These are phyloP conservation scores for Botrytis elliptica DNA, from an alignment of 2,329 filamentous ascomycete genomes.

Conservation along the genomic window DNA sequence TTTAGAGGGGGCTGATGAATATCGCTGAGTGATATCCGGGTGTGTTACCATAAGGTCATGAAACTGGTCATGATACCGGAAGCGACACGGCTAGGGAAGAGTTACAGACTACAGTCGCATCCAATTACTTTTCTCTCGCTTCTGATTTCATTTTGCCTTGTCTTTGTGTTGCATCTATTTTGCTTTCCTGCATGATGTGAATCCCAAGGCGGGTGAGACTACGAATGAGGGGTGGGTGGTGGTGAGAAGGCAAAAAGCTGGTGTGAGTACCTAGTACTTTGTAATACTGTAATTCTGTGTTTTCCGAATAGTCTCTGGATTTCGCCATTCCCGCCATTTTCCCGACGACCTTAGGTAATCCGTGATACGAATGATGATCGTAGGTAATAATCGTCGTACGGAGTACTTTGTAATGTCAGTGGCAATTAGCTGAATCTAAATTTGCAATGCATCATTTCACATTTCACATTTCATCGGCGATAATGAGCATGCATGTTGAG, in stretches of 20 bases:
- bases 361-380: not conserved
- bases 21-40: not conserved
- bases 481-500: not conserved
- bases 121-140: not conserved
- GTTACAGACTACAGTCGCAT: not conserved
- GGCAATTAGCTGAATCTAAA: slow-evolving; percentile 14
- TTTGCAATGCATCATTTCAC: not conserved
- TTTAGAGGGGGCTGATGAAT: slow-evolving; percentile 19
- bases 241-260: not conserved
- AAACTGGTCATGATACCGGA: slow-evolving; percentile 17
- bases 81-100: slow-evolving; percentile 5
- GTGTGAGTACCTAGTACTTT: slow-evolving; percentile 8
- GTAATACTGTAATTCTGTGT: not conserved
- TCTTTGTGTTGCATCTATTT: not conserved
- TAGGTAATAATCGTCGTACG: not conserved
- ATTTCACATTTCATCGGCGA: not conserved
- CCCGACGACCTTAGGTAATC: not conserved
- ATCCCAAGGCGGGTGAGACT: slow-evolving; percentile 10
- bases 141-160: not conserved
- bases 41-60: not conserved
- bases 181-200: not conserved
- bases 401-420: not conserved
- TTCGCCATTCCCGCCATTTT: slow-evolving; percentile 9
- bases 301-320: not conserved
- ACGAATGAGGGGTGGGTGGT: slow-evolving; percentile 3